Evolutionary conservation across 2,329 filamentous ascomycete genomes (phyloP).

Genomic region (Myriangium duriaei): DNA sequence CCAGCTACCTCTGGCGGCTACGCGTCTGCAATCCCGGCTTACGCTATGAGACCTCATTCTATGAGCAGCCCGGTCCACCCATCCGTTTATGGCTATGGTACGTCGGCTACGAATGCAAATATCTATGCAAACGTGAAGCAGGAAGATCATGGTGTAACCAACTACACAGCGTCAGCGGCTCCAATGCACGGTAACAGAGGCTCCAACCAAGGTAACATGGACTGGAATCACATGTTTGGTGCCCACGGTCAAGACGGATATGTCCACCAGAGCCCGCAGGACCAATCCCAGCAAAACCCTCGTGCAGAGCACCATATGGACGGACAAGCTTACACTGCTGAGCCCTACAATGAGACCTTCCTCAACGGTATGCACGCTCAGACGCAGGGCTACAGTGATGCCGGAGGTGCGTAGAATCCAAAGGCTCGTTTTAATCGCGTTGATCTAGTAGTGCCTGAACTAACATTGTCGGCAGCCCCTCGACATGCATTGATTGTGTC

Average conservation of each 20-base stretch:
- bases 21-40: conserved; percentile 18
- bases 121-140: conserved; percentile 14
- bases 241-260: conserved; percentile 33
- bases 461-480: no score
- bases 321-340: conserved; percentile 28
- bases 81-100: conserved; percentile 20
- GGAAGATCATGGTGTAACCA: conserved; percentile 11
- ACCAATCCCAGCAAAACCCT: conserved; percentile 28
- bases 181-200: conserved; percentile 7
- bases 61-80: conserved; percentile 20
- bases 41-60: conserved; percentile 18
- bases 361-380: conserved; percentile 38
- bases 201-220: conserved; percentile 20
- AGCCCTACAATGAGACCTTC: conserved; percentile 35
- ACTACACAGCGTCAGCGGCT: conserved; percentile 10
- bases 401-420: conserved; percentile 19
- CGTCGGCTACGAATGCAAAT: conserved; percentile 19
- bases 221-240: conserved; percentile 34
- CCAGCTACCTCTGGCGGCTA: conserved; percentile 14
- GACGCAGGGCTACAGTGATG: conserved; percentile 22
- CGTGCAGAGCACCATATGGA: conserved; percentile 33
- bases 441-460: no score
- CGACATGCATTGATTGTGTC: neutral
- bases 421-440: neutral
- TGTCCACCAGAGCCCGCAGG: conserved; percentile 18